Conservation (phyloP, 768 basidiomycete species). For the Termitomyces sp. region DNA sequence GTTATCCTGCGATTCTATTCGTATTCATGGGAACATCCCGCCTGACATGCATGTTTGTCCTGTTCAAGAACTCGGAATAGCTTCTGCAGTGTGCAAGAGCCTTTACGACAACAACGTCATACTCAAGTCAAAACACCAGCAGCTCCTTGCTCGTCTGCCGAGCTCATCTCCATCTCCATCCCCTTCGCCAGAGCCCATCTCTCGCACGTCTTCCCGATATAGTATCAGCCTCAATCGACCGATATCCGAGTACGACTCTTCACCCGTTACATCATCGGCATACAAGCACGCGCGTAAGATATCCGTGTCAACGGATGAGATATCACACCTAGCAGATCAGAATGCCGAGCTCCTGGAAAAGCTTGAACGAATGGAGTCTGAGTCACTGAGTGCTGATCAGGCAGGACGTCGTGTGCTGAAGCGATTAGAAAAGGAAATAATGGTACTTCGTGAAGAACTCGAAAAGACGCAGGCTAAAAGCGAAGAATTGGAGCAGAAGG, state of each 20-base stretch:
- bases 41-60: not conserved
- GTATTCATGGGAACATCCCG: not conserved
- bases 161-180: slow-evolving; percentile 31
- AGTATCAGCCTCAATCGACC: slow-evolving; percentile 21
- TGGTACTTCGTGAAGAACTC: slow-evolving; percentile 63
- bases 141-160: slow-evolving; percentile 60
- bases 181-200: slow-evolving; percentile 30
- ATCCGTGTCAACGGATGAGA: slow-evolving; percentile 62
- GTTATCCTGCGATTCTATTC: slow-evolving; percentile 16
- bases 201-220: slow-evolving; percentile 19
- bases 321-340: slow-evolving; percentile 72
- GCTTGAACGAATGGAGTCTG: slow-evolving; percentile 69
- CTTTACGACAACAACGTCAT: slow-evolving; percentile 64
- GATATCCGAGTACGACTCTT: slow-evolving; percentile 14
- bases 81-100: slow-evolving; percentile 63
- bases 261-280: slow-evolving; percentile 13
- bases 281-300: slow-evolving; percentile 39
- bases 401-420: slow-evolving; percentile 65
- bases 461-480: slow-evolving; percentile 70
- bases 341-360: slow-evolving; percentile 76
- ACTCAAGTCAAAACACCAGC: slow-evolving; percentile 68
- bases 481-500: slow-evolving; percentile 65
- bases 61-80: slow-evolving; percentile 54
- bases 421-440: slow-evolving; percentile 77
- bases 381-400: slow-evolving; percentile 60